Percentiles rank a stretch among this genome's conserved stretches.
Evolutionary conservation across 805 yeast genomes (phyloP).

Genomic region (Scheffersomyces stipitis): DNA sequence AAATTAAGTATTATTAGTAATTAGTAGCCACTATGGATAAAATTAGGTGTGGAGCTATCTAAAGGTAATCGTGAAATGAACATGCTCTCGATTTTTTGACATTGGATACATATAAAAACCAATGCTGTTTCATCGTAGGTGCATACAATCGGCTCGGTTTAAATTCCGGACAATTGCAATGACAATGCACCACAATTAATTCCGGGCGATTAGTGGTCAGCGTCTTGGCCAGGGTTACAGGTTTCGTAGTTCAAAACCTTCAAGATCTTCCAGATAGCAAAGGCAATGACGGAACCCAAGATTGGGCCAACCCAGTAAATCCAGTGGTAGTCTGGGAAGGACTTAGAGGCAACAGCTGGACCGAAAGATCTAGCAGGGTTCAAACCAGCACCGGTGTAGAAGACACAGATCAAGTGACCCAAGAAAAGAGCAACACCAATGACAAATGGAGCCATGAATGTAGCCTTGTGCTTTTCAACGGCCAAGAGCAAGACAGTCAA

Average conservation of each 20-base stretch:
- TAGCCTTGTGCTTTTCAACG: constrained; percentile 75
- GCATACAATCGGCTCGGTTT: too few relatives aligned
- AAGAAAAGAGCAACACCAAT: constrained; percentile 82
- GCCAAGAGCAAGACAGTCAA: constrained; percentile 78
- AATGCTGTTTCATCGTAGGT: too few relatives aligned
- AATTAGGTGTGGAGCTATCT: too few relatives aligned
- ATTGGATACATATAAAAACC: too few relatives aligned
- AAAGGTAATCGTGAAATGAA: too few relatives aligned
- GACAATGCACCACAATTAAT: neutral
- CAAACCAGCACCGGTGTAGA: constrained; percentile 87
- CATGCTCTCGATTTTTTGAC: too few relatives aligned
- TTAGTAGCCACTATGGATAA: too few relatives aligned
- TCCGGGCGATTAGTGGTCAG: constrained; percentile 40
- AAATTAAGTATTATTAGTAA: too few relatives aligned
- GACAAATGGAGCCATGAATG: constrained; percentile 76
- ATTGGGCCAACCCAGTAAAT: constrained; percentile 91
- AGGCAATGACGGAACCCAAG: constrained; percentile 67
- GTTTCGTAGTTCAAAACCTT: constrained; percentile 67
- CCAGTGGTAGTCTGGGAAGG: constrained; percentile 86
- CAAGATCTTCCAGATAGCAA: constrained; percentile 64
- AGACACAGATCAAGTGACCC: constrained; percentile 78
- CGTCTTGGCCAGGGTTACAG: constrained; percentile 69
- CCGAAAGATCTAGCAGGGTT: constrained; percentile 91
- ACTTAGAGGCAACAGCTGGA: constrained; percentile 68
- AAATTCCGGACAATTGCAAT: too few relatives aligned